A percentile compares a stretch with the other conserved stretches of the same genome.
phyloP scores from a whole-genome alignment of 129 eudicot genomes.

The sunflower (Helianthus annuus) region HanXRQr2.0-SUNRISE NC_035443.2:31150045-31150544 shows the following conservation, averaged over 20 bases:
- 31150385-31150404: constrained; percentile 13
- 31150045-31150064: constrained; percentile 34
- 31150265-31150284: constrained; percentile 23
- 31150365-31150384: constrained; percentile 28
- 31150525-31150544: constrained; percentile 24
- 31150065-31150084: constrained; percentile 17
- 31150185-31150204: constrained; percentile 24
- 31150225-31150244: constrained; percentile 19
- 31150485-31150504: constrained; percentile 18
- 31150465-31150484: constrained; percentile 28
- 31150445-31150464: constrained; percentile 30
- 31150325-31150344: constrained; percentile 20
- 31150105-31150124: constrained; percentile 27
- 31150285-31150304: constrained; percentile 23
- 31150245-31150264: constrained; percentile 6
- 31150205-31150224: constrained; percentile 38
- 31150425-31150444: constrained; percentile 31
- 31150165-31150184: constrained; percentile 32
- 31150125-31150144: constrained; percentile 29
- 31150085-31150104: constrained; percentile 21
- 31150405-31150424: neutral
- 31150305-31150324: constrained; percentile 17
- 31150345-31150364: constrained; percentile 28
- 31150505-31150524: constrained; percentile 29
- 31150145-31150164: constrained; percentile 6